These are phyloP conservation scores for Angomonas deanei DNA, from an alignment of 208 protist species.

Conservation along the genomic window DNA sequence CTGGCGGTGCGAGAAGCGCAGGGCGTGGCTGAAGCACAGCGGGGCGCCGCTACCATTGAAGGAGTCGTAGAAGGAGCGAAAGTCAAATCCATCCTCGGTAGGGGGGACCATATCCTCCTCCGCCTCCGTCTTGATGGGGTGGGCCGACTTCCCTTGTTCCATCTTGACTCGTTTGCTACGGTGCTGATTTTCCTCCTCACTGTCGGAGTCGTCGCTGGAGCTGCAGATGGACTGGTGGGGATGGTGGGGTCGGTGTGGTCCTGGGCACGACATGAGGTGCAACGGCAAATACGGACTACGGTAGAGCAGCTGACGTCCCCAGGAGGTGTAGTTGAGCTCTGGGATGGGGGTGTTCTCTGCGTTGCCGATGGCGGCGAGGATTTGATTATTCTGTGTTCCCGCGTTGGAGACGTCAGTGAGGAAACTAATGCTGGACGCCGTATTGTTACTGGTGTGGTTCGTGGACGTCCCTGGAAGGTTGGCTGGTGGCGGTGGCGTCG, in stretches of 20 bases:
- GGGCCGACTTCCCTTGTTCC: neutral
- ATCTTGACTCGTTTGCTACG: neutral
- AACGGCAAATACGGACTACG: slow-evolving; percentile 30
- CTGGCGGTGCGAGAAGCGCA: slow-evolving; percentile 76
- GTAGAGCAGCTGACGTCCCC: slow-evolving; percentile 33
- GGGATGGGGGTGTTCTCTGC: slow-evolving; percentile 17
- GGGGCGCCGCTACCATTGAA: slow-evolving; percentile 24
- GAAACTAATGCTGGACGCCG: neutral
- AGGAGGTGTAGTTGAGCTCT: slow-evolving; percentile 38
- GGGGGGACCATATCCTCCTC: slow-evolving; percentile 4
- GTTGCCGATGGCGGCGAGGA: neutral
- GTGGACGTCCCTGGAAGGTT: neutral
- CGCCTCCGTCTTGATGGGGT: neutral
- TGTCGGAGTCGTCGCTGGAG: neutral
- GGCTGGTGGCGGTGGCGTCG: too few relatives aligned
- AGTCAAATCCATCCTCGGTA: too few relatives aligned
- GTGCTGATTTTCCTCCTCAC: neutral
- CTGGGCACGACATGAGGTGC: slow-evolving; percentile 20
- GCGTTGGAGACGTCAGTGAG: neutral
- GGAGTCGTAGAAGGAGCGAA: too few relatives aligned
- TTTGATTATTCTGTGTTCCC: neutral
- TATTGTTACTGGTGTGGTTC: neutral
- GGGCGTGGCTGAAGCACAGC: slow-evolving; percentile 58
- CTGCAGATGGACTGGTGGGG: neutral
- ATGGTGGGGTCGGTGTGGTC: too few relatives aligned